Evolutionary conservation across 73 alveolate genomes (phyloP), one percentile per base, ranked within the genome.

Genomic region (Paraurostyla sp.): DNA sequence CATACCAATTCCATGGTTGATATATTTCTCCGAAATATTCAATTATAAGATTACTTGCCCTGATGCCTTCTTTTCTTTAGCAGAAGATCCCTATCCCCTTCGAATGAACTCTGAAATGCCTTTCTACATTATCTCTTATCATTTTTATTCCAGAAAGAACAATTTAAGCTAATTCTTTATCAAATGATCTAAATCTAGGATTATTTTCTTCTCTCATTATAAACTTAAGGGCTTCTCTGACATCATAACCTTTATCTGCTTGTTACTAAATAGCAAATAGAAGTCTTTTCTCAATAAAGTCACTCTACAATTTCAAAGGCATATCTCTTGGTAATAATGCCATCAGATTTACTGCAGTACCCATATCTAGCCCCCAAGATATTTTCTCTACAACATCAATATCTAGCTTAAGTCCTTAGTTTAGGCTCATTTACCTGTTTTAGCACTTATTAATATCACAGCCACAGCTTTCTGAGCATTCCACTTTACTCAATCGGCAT

Each of bases 61-160:
- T 87, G 40, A 98, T 98, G 13, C 99, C 99, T 85, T 97, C 93
- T 80, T 91, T 87, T 81, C 93, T 96, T 69, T 76, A 93, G 59
- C 99, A 97, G 65, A 97, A 92, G 16, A 98, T 94, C 52, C 99
- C 99, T 33, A 97, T 96, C 6, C 99, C 99, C 90, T 98, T 98
- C 13, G 98, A 90, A 80, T 97, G 97, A 42, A 96, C 93, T 88
- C 98, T 88, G 86, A 94, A 96, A 78, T 95, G 96, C 46, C 92
- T 93, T 52, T 82, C 90, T 58, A 86, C 91, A 18, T 86, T 84
- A 68, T 89, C 91, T 60, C 76, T 76, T 32, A 94, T 68, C 65
- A 83, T 93, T 35, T 86, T 80, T 43, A 95, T 90, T 30, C 95
- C 98, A 27, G 92, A 85, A 41, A 86, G 58, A 11, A 97, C 76